These are phyloP conservation scores for Theileria parva DNA, from an alignment of 169 alveolate species.

Conservation along the genomic window DNA sequence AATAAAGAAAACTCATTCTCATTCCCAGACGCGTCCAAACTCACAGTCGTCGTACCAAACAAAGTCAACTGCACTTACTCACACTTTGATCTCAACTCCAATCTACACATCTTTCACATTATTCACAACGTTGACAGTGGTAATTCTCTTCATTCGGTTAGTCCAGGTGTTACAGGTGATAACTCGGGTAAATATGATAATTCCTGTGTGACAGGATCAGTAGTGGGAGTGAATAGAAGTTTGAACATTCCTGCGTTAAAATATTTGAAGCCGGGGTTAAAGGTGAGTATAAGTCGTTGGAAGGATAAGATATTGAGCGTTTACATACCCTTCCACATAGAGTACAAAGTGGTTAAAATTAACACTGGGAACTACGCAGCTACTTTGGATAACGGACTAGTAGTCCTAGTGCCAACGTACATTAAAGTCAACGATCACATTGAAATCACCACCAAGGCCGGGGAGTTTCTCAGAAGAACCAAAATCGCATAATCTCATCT, in stretches of 20 bases:
- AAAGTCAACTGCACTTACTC: conserved; percentile 29
- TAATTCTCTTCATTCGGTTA: no score
- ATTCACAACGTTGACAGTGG: conserved; percentile 2
- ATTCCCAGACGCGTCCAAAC: conserved; percentile 53
- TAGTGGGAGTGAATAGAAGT: conserved; percentile 19
- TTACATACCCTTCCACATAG: conserved; percentile 43
- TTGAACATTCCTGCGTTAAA: conserved; percentile 22
- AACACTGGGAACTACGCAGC: conserved; percentile 64
- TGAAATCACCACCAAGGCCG: conserved; percentile 51
- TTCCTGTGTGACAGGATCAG: no score
- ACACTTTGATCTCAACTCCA: conserved; percentile 21
- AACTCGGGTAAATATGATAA: not conserved
- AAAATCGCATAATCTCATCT: conserved; percentile 17
- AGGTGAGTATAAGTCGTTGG: conserved; percentile 48
- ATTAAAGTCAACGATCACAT: conserved; percentile 49
- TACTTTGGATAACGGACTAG: conserved; percentile 57
- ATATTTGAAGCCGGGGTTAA: conserved; percentile 45
- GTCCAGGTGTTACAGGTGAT: no score
- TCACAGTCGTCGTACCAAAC: conserved; percentile 40
- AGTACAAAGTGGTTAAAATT: conserved; percentile 40
- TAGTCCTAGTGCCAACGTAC: conserved; percentile 55
- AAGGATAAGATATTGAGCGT: conserved; percentile 28
- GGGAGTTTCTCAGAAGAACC: conserved; percentile 53
- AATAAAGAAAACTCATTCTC: conserved; percentile 44
- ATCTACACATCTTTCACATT: conserved; percentile 16